Conservation (phyloP, 2,329 filamentous ascomycete species). For the Ascochyta rabiei region DNA sequence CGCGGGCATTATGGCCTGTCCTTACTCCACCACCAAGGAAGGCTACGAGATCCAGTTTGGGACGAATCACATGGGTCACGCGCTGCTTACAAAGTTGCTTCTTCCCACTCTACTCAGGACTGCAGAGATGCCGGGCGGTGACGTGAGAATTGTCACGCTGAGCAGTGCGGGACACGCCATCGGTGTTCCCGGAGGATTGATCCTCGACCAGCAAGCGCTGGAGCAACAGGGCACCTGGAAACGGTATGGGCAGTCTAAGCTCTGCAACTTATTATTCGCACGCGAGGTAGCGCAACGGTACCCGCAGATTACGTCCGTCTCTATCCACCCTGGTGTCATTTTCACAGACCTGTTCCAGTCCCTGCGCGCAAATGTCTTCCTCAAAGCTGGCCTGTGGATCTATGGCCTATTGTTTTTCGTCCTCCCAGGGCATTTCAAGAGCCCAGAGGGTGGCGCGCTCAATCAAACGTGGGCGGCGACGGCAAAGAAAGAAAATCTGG, state of each 20-base stretch:
- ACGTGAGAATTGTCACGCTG: conserved; percentile 55
- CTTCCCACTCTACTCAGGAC: conserved; percentile 53
- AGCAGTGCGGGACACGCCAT: conserved; percentile 40
- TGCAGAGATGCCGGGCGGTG: conserved; percentile 43
- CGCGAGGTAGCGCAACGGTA: conserved; percentile 52
- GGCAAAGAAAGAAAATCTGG: conserved; percentile 40
- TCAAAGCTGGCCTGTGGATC: conserved; percentile 34
- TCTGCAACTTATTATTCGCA: conserved; percentile 58
- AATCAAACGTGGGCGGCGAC: conserved; percentile 54
- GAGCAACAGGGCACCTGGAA: conserved; percentile 35
- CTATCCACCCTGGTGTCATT: conserved; percentile 58
- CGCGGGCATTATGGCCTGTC: conserved; percentile 52
- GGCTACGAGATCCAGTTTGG: conserved; percentile 60
- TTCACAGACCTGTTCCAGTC: conserved; percentile 51
- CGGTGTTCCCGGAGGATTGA: conserved; percentile 38
- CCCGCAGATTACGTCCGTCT: conserved; percentile 52
- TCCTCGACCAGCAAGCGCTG: conserved; percentile 45
- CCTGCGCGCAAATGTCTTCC: conserved; percentile 30
- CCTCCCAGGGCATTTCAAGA: conserved; percentile 40
- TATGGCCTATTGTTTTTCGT: conserved; percentile 29
- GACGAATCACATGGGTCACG: conserved; percentile 60
- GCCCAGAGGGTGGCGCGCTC: conserved; percentile 44
- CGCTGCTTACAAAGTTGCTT: conserved; percentile 55
- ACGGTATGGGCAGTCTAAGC: conserved; percentile 58
- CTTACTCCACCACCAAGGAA: conserved; percentile 51